Evolutionary conservation across 768 basidiomycete species (phyloP).

Genomic region (Pulveroboletus sp.): DNA sequence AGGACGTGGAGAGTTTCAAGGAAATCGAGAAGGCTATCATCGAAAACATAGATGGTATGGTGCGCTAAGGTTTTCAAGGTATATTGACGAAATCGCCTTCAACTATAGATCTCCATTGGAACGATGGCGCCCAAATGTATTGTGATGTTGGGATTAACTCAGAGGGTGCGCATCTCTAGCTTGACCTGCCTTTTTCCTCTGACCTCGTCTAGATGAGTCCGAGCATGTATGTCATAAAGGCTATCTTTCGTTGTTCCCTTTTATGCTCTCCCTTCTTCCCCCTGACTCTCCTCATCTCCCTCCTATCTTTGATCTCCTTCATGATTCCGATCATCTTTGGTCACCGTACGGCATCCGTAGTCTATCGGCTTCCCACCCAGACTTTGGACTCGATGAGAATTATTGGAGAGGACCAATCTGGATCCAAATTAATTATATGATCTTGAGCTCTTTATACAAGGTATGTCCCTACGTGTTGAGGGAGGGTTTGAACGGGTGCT

Average conservation of each 20-base stretch:
- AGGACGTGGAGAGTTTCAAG: constrained; percentile 72
- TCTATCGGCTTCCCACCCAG: constrained; percentile 80
- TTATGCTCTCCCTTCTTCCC: constrained; percentile 77
- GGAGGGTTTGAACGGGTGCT: neutral
- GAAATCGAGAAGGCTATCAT: constrained; percentile 78
- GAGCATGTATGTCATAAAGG: constrained; percentile 87
- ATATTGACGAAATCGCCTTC: constrained; percentile 1
- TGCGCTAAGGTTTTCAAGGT: neutral
- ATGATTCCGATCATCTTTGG: constrained; percentile 84
- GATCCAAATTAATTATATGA: constrained; percentile 97
- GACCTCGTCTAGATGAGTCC: constrained; percentile 66
- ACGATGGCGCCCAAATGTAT: constrained; percentile 83
- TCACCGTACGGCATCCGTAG: constrained; percentile 87
- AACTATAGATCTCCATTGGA: constrained; percentile 84
- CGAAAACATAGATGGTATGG: constrained; percentile 76
- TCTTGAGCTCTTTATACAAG: constrained; percentile 72
- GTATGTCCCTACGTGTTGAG: constrained; percentile 32
- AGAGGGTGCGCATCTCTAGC: constrained; percentile 52
- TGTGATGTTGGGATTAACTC: constrained; percentile 84
- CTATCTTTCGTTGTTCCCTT: constrained; percentile 91
- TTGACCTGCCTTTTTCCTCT: neutral
- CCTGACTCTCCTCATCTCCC: constrained; percentile 75
- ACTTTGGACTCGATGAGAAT: constrained; percentile 89
- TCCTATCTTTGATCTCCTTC: constrained; percentile 74
- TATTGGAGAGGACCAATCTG: constrained; percentile 98